phyloP scores from a whole-genome alignment of 257 asterid species.

The Scutellaria barbata region DNA sequence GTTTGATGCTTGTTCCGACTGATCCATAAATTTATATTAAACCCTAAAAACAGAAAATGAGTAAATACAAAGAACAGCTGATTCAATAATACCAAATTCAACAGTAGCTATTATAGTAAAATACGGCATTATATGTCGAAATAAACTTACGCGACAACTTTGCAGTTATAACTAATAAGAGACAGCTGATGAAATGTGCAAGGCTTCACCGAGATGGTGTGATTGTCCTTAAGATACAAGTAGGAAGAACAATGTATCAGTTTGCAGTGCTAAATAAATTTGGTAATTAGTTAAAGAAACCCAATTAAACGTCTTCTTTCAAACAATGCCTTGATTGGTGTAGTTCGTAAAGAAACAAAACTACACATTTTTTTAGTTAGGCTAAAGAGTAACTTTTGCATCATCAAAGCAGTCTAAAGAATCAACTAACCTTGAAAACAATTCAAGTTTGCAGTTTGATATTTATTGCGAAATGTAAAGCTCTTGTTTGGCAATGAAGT shows the following conservation, averaged over 20 bases:
- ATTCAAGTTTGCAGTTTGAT: neutral
- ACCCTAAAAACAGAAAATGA: neutral
- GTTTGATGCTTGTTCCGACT: neutral
- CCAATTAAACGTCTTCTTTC: no score
- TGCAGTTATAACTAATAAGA: neutral
- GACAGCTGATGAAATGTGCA: constrained; percentile 12
- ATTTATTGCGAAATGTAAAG: constrained; percentile 59
- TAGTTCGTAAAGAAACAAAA: no score
- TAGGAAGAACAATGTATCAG: constrained; percentile 6
- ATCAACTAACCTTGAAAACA: constrained; percentile 31
- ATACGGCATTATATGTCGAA: neutral
- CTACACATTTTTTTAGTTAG: no score
- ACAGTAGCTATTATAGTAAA: neutral
- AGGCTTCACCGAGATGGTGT: neutral
- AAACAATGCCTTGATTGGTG: no score
- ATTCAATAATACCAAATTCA: neutral
- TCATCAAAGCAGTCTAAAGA: constrained; percentile 6
- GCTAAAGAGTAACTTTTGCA: no score
- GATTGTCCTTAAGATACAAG: constrained; percentile 1
- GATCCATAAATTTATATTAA: neutral
- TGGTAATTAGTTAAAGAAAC: neutral
- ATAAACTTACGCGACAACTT: constrained; percentile 2
- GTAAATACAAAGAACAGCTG: neutral
- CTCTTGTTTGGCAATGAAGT: constrained; percentile 80
- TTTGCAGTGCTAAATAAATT: constrained; percentile 3